Percentiles rank a stretch among this genome's conserved stretches.
These are phyloP conservation scores for Colletotrichum chlorophyti DNA, from an alignment of 2,329 filamentous ascomycete species.

Conservation along the genomic window DNA sequence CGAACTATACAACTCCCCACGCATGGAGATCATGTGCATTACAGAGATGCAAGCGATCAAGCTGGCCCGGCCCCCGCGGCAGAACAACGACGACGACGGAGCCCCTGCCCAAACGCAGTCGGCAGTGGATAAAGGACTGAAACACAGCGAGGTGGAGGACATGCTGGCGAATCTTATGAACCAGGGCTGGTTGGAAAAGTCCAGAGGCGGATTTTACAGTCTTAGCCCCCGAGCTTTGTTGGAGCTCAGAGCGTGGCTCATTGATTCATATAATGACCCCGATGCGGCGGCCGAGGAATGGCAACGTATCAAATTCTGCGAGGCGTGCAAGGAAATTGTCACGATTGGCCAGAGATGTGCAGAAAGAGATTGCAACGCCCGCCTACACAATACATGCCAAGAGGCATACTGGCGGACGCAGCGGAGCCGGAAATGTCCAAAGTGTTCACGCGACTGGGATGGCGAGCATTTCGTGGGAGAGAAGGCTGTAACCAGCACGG, in stretches of 20 bases:
- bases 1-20: conserved; percentile 80
- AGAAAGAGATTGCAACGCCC: conserved; percentile 69
- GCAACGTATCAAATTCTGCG: conserved; percentile 84
- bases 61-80: conserved; percentile 61
- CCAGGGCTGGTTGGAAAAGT: conserved; percentile 87
- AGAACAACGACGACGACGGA: conserved; percentile 41
- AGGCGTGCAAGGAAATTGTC: conserved; percentile 88
- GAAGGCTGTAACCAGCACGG: conserved; percentile 60
- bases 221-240: conserved; percentile 80
- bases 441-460: conserved; percentile 59
- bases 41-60: conserved; percentile 80
- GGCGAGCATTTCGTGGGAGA: conserved; percentile 61
- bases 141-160: conserved; percentile 77
- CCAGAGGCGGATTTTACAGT: conserved; percentile 73
- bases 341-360: conserved; percentile 83
- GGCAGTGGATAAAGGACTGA: conserved; percentile 64
- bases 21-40: conserved; percentile 85
- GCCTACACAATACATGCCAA: conserved; percentile 80
- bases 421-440: conserved; percentile 68
- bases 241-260: conserved; percentile 83
- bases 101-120: conserved; percentile 40
- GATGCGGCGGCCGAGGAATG: conserved; percentile 65
- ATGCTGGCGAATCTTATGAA: conserved; percentile 74
- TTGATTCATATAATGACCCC: conserved; percentile 88
- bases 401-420: conserved; percentile 75